Evolutionary conservation across 1,284 basidiomycete genomes (phyloP).

Genomic region (Austropuccinia psidii): DNA sequence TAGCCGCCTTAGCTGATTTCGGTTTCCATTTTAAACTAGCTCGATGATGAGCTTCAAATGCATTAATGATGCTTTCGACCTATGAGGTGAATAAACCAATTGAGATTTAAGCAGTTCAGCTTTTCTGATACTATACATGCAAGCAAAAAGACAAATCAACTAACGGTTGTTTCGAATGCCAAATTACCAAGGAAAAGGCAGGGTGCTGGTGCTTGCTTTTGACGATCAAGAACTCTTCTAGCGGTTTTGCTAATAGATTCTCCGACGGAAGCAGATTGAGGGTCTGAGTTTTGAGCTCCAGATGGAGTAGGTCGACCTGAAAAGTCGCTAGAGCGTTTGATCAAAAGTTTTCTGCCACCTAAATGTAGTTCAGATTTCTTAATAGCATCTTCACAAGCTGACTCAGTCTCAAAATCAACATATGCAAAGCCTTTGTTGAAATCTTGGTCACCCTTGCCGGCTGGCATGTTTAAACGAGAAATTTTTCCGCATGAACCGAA

Average conservation of each 20-base stretch:
- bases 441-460: neutral
- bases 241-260: conserved; percentile 61
- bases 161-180: conserved; percentile 64
- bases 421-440: conserved; percentile 63
- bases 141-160: neutral
- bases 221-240: conserved; percentile 67
- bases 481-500: neutral
- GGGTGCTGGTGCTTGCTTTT: conserved; percentile 72
- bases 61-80: conserved; percentile 41
- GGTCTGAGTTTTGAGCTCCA: neutral
- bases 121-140: too few species aligned
- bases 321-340: conserved; percentile 63
- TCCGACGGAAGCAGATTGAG: neutral
- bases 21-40: conserved; percentile 2
- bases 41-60: conserved; percentile 40
- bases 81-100: conserved; percentile 2
- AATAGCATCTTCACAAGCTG: conserved; percentile 67
- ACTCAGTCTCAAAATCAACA: conserved; percentile 76
- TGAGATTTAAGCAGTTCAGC: neutral
- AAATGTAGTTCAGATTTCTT: conserved; percentile 70
- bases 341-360: conserved; percentile 77
- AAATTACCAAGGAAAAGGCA: conserved; percentile 85
- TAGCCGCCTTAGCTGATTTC: neutral
- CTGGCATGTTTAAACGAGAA: conserved; percentile 6
- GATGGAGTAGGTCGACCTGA: conserved; percentile 40